A percentile compares a stretch with the other conserved stretches of the same genome.
Evolutionary conservation across 306 rosid species (phyloP).

Genomic region (Inga laurina): DNA sequence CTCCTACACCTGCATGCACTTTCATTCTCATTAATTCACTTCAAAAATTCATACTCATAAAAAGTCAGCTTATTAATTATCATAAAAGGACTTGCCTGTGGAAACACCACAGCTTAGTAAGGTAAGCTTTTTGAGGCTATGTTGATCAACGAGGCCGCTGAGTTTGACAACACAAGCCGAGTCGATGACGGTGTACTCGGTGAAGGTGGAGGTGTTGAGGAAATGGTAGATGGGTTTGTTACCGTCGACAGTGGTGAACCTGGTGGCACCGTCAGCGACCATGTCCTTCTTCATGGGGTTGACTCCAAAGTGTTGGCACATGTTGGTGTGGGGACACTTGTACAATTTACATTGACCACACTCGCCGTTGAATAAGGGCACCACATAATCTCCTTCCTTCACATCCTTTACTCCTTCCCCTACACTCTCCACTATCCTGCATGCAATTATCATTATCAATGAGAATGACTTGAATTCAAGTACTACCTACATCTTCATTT

Average conservation of each 20-base stretch:
- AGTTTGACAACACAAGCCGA: slow-evolving; percentile 63
- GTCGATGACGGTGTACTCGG: slow-evolving; percentile 72
- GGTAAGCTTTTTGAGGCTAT: slow-evolving; percentile 53
- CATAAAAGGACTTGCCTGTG: slow-evolving; percentile 46
- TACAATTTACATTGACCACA: slow-evolving; percentile 64
- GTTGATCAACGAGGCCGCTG: neutral
- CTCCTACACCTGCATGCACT: too few relatives aligned
- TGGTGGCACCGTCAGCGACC: slow-evolving; percentile 55
- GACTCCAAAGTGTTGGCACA: slow-evolving; percentile 65
- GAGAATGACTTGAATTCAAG: too few relatives aligned
- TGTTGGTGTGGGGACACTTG: slow-evolving; percentile 49
- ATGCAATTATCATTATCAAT: too few relatives aligned
- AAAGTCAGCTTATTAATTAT: too few relatives aligned
- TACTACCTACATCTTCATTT: too few relatives aligned
- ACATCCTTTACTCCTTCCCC: slow-evolving; percentile 76
- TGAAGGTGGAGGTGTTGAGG: slow-evolving; percentile 82
- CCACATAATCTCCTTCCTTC: slow-evolving; percentile 62
- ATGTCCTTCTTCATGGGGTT: slow-evolving; percentile 55
- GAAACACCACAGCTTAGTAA: slow-evolving; percentile 84
- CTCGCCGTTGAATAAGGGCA: slow-evolving; percentile 77
- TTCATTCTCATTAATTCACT: too few relatives aligned
- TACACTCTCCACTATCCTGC: slow-evolving; percentile 80
- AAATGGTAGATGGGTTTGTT: slow-evolving; percentile 68
- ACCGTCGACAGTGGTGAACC: slow-evolving; percentile 48
- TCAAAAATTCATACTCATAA: too few relatives aligned